Percentiles rank a stretch among this genome's conserved stretches.
These are phyloP conservation scores for Immersiporthe knoxdaviesiana DNA, from an alignment of 2,329 filamentous ascomycete species.

Conservation along the genomic window DNA sequence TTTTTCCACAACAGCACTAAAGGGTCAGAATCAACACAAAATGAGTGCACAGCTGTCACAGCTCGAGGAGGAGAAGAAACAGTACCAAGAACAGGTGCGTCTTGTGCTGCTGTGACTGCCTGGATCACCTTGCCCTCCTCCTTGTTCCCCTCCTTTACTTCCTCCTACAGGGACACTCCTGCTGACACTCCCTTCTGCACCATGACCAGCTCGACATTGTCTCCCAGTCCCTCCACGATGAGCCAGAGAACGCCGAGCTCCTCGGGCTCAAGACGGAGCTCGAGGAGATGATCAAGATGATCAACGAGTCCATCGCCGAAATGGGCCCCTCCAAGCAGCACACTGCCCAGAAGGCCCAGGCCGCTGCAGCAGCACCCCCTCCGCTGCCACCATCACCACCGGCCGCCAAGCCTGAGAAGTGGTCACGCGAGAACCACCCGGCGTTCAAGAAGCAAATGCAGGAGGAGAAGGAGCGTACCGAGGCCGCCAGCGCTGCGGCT, in stretches of 20 bases:
- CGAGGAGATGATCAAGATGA: slow-evolving; percentile 76
- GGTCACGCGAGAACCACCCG: slow-evolving; percentile 80
- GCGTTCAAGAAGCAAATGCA: slow-evolving; percentile 66
- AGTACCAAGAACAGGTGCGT: slow-evolving; percentile 60
- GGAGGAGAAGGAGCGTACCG: slow-evolving; percentile 56
- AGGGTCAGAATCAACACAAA: slow-evolving; percentile 26
- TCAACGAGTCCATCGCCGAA: slow-evolving; percentile 80
- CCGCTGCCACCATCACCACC: slow-evolving; percentile 48
- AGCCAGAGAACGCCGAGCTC: slow-evolving; percentile 79
- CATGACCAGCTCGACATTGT: slow-evolving; percentile 73
- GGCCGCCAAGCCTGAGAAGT: slow-evolving; percentile 63
- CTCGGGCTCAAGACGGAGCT: slow-evolving; percentile 78
- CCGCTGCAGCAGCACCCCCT: slow-evolving; percentile 46
- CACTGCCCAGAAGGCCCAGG: slow-evolving; percentile 44
- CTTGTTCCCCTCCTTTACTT: not conserved
- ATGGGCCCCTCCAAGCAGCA: slow-evolving; percentile 60
- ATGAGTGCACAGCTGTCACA: slow-evolving; percentile 48
- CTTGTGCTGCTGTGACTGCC: slow-evolving; percentile 30
- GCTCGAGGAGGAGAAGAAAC: slow-evolving; percentile 56
- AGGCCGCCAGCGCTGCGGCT: slow-evolving; percentile 24
- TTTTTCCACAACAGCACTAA: not conserved
- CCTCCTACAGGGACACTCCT: not conserved
- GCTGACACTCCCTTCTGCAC: slow-evolving; percentile 31
- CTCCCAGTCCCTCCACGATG: slow-evolving; percentile 73
- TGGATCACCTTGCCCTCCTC: not conserved